Evolutionary conservation across 2,329 filamentous ascomycete species (phyloP), one percentile per base, ranked within the genome.

Genomic region (Trichophyton mentagrophytes): DNA sequence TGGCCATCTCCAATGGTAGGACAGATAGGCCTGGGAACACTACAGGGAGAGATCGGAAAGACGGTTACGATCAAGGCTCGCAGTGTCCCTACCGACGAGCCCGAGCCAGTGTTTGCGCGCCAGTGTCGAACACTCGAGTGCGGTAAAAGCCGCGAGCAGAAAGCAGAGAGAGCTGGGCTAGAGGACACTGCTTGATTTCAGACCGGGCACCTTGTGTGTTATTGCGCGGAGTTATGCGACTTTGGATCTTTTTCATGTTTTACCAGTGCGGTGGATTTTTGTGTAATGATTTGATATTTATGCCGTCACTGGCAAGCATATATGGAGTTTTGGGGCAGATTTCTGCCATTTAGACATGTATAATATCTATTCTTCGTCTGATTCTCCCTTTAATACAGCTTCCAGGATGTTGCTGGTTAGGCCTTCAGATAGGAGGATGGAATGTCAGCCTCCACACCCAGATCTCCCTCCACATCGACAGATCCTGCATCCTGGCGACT

Each of bases 11-110:
- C 70, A 2, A 65, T 63, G 11, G 64, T 59, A 6, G 70, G 69
- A 8, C 61, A 65, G 5, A 71, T 73, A 51, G 71, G 70, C 6
- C 60, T 74, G 20, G 69, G 72, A 9, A 69, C 68, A 20, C 58
- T 68, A 58, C 51, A 65, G 38, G 62, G 63, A n/a, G 44, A 64
- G 20, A 36, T 55, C 25, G 51, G 51, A 9, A 56, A 67, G 59
- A 66, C 68, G 17, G 68, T 70, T 60, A 64, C 70, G 15, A 64
- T 72, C 6, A 25, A 49, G 1, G 57, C 51, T 36, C 36, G 59
- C 22, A 59, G 57, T 22, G 3, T 27, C 4, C 57, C 57, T 17
- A 59, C 57, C 7, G 42, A 59, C n/a, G 27, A n/a, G 3, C 27
- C 57, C 4, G 27, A 36, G n/a, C 15, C 25, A 3, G 17, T 22